Evolutionary conservation across 2,329 filamentous ascomycete genomes (phyloP), one percentile per base, ranked within the genome.

Genomic region (Diplodia seriata): DNA sequence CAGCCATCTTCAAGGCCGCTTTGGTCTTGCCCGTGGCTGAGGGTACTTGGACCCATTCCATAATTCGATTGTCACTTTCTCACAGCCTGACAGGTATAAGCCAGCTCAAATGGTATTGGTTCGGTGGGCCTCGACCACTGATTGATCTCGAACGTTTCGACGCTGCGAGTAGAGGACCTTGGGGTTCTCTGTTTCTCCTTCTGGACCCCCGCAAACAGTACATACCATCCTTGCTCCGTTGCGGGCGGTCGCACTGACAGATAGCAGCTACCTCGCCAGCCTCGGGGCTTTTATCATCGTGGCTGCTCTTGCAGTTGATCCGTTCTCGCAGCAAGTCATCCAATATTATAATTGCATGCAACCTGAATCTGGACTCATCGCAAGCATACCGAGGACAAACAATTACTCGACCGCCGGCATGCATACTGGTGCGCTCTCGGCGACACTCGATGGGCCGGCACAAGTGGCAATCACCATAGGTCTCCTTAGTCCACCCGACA

Each of bases 21-120:
- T 20, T 66, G 38, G 26, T 66, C 8, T 54, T 53, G 61, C 61
- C 61, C 1, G 40, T 65, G 4, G 61, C 38, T 7, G 61, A 65
- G 38, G 61, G 61, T 65, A 31, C 14, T 15, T 51, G 3, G 6
- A 15, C 4, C 23, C 7, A 12, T 47, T 23, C 31, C 0, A 11
- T n/a, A 4, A 26, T 2, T 8, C 8, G 2, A 11, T 38, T 14
- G 7, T 38, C 14, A 12, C 36, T 23, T 23, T 65, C n/a, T 33
- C 31, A 47, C 14, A n/a, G 9, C 26, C 50, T 18, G 12, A 29
- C 11, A 56, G 63, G 53, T n/a, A 40, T 66, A 20, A 66, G 63
- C 38, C 63, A 66, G 38, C 40, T 56, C 15, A 66, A 66, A 55
- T 66, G 63, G 63, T 54, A 55, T 23, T 56, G 53, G 50, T 66